Base-by-base conservation (phyloP, 805 yeast species). In the Metschnikowia similis region DNA sequence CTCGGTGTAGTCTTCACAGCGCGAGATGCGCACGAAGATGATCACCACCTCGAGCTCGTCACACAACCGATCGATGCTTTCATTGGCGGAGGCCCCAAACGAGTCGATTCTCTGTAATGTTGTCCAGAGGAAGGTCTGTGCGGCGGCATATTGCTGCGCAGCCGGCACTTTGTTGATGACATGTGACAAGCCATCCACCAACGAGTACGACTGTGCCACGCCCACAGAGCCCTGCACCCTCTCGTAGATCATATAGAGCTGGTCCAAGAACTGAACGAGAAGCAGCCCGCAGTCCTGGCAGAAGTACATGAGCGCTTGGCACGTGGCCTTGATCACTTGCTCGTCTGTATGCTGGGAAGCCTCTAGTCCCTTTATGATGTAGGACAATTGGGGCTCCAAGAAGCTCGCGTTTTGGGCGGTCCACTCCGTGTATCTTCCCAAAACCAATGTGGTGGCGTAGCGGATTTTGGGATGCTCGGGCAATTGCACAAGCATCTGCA, bases 381-480 rank as follows among this genome's bases (percentile, higher is more conserved):
- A 94, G 54, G 85, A 83, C 50, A 94, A 75, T 66, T 91, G 96
- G 43, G 83, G 78, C 66, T 88, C 94, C 52, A 95, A 73, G 58
- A 76, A 85, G 53, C 87, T 85, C 4, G 96, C 90, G 67, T 94
- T 95, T 56, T 82, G 78, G 4, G 90, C 74, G 0, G 98, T 89
- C 97, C 99, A 94, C 69, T 87, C 89, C 1, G 98, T 88, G 66
- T 94, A 94, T 59, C 99, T 77, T n/a, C 99, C 98, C 37, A 94
- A 71, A 1, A 94, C 96, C 61, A 94, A 75, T 0, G 96, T 89
- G 1, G 96, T 90, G 6, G 98, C 95, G 63, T 92, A 94, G 65
- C 96, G 78, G 46, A 94, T 82, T 63, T 89, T 88, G 17, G 86
- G 83, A 61, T 89, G 90, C 56, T 88, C 92, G 0, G 97, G 96